Conservation (phyloP, 305 asterid species). For the Fraxinus sp. region DNA sequence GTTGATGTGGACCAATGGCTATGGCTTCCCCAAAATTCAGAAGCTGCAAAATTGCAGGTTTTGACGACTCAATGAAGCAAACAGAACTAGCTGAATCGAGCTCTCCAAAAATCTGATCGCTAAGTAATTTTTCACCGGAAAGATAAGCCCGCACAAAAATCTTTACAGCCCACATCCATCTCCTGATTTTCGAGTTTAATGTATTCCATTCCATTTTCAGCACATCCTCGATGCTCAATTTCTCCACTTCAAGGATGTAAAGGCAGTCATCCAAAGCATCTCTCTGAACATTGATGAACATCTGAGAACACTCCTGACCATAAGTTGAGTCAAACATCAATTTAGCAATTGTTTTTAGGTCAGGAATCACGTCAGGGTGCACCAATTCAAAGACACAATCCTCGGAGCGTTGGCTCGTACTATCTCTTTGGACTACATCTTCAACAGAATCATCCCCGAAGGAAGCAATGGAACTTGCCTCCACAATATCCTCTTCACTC, state of each 20-base stretch:
- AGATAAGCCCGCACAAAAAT: slow-evolving; percentile 86
- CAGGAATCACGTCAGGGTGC: slow-evolving; percentile 61
- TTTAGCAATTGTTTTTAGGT: slow-evolving; percentile 61
- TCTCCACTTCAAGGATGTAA: slow-evolving; percentile 75
- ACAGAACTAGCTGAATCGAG: slow-evolving; percentile 47
- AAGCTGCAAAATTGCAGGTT: slow-evolving; percentile 66
- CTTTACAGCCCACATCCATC: slow-evolving; percentile 87
- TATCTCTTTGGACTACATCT: slow-evolving; percentile 61
- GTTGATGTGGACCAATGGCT: slow-evolving; percentile 78
- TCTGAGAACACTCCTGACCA: slow-evolving; percentile 84
- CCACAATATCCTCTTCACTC: slow-evolving; percentile 66
- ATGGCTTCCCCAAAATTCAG: slow-evolving; percentile 80
- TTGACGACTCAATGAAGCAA: slow-evolving; percentile 76
- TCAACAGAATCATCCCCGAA: slow-evolving; percentile 84
- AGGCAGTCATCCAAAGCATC: slow-evolving; percentile 93
- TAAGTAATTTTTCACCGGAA: slow-evolving; percentile 65
- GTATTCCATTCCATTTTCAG: slow-evolving; percentile 83
- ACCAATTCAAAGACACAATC: slow-evolving; percentile 67
- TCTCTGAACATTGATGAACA: slow-evolving; percentile 60
- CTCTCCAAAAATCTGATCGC: slow-evolving; percentile 84
- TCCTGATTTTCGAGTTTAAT: slow-evolving; percentile 72
- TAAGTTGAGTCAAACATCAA: slow-evolving; percentile 77
- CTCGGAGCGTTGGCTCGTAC: slow-evolving; percentile 64
- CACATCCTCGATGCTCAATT: slow-evolving; percentile 82
- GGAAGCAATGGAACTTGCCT: slow-evolving; percentile 62